phyloP scores from a whole-genome alignment of 225 moss, liverwort and hornwort species.

The Physcomitrium patens region DNA sequence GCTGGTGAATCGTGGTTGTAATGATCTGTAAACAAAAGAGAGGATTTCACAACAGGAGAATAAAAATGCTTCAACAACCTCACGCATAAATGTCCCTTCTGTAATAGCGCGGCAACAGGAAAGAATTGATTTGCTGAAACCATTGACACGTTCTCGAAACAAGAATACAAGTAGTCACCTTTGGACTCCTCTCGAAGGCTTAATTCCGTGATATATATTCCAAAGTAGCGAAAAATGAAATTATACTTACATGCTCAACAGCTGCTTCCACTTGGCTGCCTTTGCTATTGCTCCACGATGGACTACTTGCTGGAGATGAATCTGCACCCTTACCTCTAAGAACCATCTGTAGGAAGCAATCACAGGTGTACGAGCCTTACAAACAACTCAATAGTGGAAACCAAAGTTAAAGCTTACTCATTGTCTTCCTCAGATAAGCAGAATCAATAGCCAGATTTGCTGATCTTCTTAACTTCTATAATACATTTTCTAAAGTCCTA shows the following conservation, averaged over 20 bases:
- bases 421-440: not conserved
- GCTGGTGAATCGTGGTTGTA: slow-evolving; percentile 62
- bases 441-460: not conserved
- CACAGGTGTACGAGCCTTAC: slow-evolving; percentile 3
- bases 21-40: slow-evolving; percentile 55
- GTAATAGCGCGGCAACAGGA: slow-evolving; percentile 12
- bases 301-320: slow-evolving; percentile 32
- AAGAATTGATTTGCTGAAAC: slow-evolving; percentile 20
- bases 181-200: not conserved
- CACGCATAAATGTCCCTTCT: not conserved
- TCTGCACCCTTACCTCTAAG: slow-evolving; percentile 52
- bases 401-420: not conserved
- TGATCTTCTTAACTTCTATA: slow-evolving; percentile 6
- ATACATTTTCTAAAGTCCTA: too few relatives aligned
- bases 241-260: slow-evolving; percentile 65
- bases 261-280: slow-evolving; percentile 62
- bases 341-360: slow-evolving; percentile 53
- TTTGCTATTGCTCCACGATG: slow-evolving; percentile 38
- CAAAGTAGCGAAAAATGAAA: slow-evolving; percentile 11
- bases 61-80: not conserved
- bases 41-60: slow-evolving; percentile 29
- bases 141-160: slow-evolving; percentile 17
- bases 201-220: slow-evolving; percentile 2
- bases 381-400: not conserved
- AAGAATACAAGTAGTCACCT: slow-evolving; percentile 6